Evolutionary conservation across 306 rosid genomes (phyloP).

Genomic region (Cicer bijugum): DNA sequence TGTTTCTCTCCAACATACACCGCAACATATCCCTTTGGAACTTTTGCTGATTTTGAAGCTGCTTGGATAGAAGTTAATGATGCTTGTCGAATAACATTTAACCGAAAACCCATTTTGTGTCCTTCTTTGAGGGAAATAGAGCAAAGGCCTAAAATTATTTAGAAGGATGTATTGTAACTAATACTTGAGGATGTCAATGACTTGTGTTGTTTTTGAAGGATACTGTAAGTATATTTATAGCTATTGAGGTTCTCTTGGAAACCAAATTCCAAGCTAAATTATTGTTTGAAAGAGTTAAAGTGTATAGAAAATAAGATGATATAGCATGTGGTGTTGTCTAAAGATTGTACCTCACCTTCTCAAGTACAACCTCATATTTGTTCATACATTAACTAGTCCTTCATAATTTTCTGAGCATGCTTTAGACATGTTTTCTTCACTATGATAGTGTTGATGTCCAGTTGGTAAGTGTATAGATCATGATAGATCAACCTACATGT

Average conservation of each 20-base stretch:
- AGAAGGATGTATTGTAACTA: background rate
- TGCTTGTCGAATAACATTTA: constrained; percentile 29
- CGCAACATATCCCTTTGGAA: constrained; percentile 43
- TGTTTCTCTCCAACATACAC: constrained; percentile 39
- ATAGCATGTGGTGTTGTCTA: background rate
- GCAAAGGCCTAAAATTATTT: background rate
- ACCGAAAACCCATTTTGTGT: constrained; percentile 37
- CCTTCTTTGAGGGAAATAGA: background rate
- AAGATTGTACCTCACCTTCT: background rate
- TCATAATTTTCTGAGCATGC: constrained; percentile 34
- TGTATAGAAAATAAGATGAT: background rate
- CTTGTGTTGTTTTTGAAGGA: background rate
- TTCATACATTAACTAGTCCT: background rate
- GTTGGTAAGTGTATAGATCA: background rate
- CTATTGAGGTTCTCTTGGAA: background rate
- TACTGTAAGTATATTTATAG: background rate
- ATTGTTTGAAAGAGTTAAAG: background rate
- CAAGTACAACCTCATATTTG: background rate
- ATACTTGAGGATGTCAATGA: constrained; percentile 19
- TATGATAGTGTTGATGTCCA: background rate
- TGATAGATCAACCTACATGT: background rate
- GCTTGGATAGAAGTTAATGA: no score
- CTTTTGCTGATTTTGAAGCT: no score
- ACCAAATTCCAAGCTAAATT: background rate
- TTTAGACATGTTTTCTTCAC: constrained; percentile 27